Base-by-base conservation (phyloP, 2,329 filamentous ascomycete genomes). In the Hyphodiscus sp. region DNA sequence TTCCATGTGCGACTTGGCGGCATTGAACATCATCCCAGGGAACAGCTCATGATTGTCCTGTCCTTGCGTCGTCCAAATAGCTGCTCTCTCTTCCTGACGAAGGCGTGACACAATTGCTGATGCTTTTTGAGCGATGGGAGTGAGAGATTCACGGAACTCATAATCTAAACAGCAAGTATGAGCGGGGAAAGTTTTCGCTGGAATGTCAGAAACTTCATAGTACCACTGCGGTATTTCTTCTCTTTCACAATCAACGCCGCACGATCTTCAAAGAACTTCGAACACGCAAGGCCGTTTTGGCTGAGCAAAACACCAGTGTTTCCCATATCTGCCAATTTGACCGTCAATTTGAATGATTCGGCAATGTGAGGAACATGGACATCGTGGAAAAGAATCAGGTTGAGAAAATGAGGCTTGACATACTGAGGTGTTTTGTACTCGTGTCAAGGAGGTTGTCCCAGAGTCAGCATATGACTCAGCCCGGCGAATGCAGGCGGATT, bases 1-100 rank as follows among this genome's bases (percentile, higher is more conserved):
- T 70, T 95, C 89, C 82, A 96, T 95, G 41, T 83, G 82, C 18
- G 84, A 80, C 70, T 91, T 92, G 62, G 90, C 90, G 33, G 92
- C 77, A 38, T 81, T 85, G 71, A 96, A 96, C 87, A 95, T 94
- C 86, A 96, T 95, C 13, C 91, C 91, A 0, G 90, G 90, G 67
- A 87, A 89, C 48, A 92, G 78, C 2, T 85, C 83, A 2, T 90
- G 73, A 45, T 77, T 77, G 65, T 91, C 84, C 63, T 92, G 87
- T 48, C 86, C 80, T 46, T 82, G 79, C 30, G 80, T 76, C 11
- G 85, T 90, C 91, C 91, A 96, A 55, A 92, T 74, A 1, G 82
- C 85, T 49, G 77, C 74, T 64, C 85, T 81, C 72, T 97, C 92
- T 63, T 89, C 81, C 49, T 82, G 79, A 43, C 91, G 84, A 65